A percentile compares a stretch with the other conserved stretches of the same genome.
phyloP scores from a whole-genome alignment of 1,284 basidiomycete genomes.

The Boletus hoseneyae region DNA sequence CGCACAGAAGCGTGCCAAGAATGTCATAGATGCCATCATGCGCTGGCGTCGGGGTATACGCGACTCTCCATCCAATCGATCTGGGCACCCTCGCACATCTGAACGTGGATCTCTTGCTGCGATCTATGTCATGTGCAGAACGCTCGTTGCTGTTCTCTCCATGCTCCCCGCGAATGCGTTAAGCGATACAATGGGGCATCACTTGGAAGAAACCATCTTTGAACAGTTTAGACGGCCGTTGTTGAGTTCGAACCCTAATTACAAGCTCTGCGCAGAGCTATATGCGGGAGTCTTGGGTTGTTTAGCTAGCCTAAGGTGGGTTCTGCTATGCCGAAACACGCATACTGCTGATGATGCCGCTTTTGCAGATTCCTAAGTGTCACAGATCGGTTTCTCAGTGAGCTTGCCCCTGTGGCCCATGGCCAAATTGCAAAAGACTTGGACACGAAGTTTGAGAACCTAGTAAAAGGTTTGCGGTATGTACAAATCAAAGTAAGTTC shows the following conservation, averaged over 20 bases:
- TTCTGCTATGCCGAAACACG: background rate
- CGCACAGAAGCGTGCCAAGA: conserved; percentile 79
- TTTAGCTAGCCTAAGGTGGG: conserved; percentile 72
- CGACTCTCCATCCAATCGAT: conserved; percentile 54
- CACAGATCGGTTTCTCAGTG: conserved; percentile 80
- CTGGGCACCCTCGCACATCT: conserved; percentile 39
- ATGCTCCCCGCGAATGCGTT: conserved; percentile 72
- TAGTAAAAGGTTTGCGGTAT: conserved; percentile 76
- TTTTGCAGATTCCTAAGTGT: conserved; percentile 74
- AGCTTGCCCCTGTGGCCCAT: conserved; percentile 69
- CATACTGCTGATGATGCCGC: background rate
- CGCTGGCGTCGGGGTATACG: conserved; percentile 82
- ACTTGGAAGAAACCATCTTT: conserved; percentile 82
- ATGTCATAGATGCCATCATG: conserved; percentile 84
- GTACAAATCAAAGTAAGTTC: conserved; percentile 72
- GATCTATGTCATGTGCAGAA: conserved; percentile 86
- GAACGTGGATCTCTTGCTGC: conserved; percentile 81
- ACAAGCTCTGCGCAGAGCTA: conserved; percentile 75
- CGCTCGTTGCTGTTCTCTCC: conserved; percentile 75
- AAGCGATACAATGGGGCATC: conserved; percentile 72
- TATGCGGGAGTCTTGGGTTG: conserved; percentile 82
- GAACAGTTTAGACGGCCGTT: conserved; percentile 77
- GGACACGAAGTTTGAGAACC: conserved; percentile 78
- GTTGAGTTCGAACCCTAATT: conserved; percentile 64
- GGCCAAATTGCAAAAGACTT: conserved; percentile 75